phyloP scores from a whole-genome alignment of 1,139 yeast genomes.

The Yamadazyma siamensis region DNA sequence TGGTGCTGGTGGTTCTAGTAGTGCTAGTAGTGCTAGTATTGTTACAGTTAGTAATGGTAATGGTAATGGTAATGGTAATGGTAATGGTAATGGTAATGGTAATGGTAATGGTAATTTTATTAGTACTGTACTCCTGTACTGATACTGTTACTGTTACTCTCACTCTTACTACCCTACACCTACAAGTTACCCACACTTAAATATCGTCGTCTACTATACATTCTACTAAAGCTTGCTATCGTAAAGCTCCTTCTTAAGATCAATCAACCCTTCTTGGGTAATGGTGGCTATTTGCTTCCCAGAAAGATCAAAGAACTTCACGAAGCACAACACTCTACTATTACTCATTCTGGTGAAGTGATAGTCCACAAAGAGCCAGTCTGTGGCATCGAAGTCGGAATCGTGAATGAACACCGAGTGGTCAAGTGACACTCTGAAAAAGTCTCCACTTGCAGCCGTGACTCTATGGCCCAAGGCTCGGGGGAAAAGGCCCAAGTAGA shows the following conservation, averaged over 20 bases:
- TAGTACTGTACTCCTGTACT: too few species aligned
- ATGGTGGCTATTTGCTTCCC: constrained; percentile 36
- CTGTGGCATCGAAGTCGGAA: constrained; percentile 48
- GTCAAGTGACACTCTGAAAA: constrained; percentile 41
- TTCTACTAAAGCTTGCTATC: too few species aligned
- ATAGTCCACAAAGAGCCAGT: constrained; percentile 48
- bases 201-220: too few species aligned
- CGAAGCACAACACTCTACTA: constrained; percentile 36
- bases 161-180: too few species aligned
- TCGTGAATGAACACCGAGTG: constrained; percentile 51
- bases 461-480: constrained; percentile 23
- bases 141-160: too few species aligned
- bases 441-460: constrained; percentile 17
- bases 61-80: too few species aligned
- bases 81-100: too few species aligned
- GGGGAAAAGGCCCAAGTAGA: constrained; percentile 27
- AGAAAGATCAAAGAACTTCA: constrained; percentile 27
- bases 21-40: too few species aligned
- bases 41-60: too few species aligned
- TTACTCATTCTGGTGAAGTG: constrained; percentile 34
- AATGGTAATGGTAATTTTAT: too few species aligned
- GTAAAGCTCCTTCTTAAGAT: constrained; percentile 17
- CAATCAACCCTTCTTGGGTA: constrained; percentile 37
- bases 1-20: too few species aligned
- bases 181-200: too few species aligned